phyloP scores from a whole-genome alignment of 495 filamentous ascomycete genomes.

The Cenococcum geophilum region DNA sequence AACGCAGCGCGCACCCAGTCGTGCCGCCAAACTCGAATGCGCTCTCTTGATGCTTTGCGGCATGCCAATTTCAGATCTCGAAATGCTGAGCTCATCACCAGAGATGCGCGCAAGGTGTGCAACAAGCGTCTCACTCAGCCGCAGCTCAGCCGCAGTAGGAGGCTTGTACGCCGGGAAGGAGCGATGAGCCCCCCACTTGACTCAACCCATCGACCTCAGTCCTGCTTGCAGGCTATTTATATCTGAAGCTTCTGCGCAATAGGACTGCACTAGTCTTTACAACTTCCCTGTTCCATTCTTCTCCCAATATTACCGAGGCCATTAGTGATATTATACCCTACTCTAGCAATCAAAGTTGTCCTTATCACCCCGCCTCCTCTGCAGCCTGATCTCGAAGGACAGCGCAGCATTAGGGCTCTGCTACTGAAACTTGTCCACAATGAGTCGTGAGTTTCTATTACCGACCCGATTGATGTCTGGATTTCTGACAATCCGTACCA shows the following conservation, averaged over 20 bases:
- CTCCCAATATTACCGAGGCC: neutral
- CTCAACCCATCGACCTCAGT: slow-evolving; percentile 3
- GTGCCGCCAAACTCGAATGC: neutral
- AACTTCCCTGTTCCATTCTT: neutral
- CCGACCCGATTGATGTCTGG: neutral
- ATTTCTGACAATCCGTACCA: neutral
- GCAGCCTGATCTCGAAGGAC: slow-evolving; percentile 16
- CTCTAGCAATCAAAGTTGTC: neutral
- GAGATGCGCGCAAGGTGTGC: neutral
- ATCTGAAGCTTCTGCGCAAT: neutral
- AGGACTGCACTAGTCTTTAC: neutral
- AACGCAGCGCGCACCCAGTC: neutral
- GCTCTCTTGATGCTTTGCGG: neutral
- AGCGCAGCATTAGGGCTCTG: slow-evolving; percentile 14
- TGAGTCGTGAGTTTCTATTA: slow-evolving; percentile 25
- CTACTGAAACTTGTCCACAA: slow-evolving; percentile 4
- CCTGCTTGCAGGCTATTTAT: neutral
- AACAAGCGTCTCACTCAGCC: slow-evolving; percentile 1
- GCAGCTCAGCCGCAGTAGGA: slow-evolving; percentile 2
- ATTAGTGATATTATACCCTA: neutral
- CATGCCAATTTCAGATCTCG: neutral
- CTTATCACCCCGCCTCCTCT: slow-evolving; percentile 2
- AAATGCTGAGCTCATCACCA: neutral
- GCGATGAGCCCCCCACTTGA: slow-evolving; percentile 1
- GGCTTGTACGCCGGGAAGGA: neutral